Evolutionary conservation across 305 asterid genomes (phyloP), one percentile per base, ranked within the genome.

Genomic region (Fraxinus greggii): DNA sequence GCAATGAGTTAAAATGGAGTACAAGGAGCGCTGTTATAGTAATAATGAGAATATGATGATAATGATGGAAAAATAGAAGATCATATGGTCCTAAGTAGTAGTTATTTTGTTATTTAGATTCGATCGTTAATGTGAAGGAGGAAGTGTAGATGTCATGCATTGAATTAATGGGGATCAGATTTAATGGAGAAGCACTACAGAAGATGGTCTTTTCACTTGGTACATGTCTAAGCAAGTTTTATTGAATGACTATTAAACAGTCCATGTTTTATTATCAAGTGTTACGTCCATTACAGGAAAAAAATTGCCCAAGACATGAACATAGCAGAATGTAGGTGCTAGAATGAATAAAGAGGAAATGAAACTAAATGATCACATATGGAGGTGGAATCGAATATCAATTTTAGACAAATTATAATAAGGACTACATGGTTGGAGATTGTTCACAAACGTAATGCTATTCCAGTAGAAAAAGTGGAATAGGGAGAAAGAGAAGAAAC

Each of bases 141-240:
- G 29, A 59, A 59, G 70, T 59, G 83, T 31, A 51, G 38, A 72
- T 48, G 42, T 72, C 40, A 32, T 48, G n/a, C 38, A 80, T 48
- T 21, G 36, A 13, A 72, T 80, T 29, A 21, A 72, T 45, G 73
- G 79, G 75, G 51, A 59, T 59, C 29, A 59, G 13, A 59, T 51
- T 51, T 17, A 51, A 51, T 51, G 23, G 63, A 51, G 24, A 17
- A 51, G 24, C 63, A 17, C 63, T 4, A 1, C 17, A 51, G 63
- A 51, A 17, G 63, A 51, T 17, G 23, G 63, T 24, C 8, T 51
- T 51, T 48, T 51, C 63, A 51, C 23, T 51, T 51, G 63, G 17
- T 51, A 51, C 3, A n/a, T 51, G 63, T 51, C 63, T 51, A 17
- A 51, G 63, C 63, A 51, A 51, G 7, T 17, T 51, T n/a, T 48